These are phyloP conservation scores for Calocybe gangraenosa DNA, from an alignment of 768 basidiomycete species.

Conservation along the genomic window DNA sequence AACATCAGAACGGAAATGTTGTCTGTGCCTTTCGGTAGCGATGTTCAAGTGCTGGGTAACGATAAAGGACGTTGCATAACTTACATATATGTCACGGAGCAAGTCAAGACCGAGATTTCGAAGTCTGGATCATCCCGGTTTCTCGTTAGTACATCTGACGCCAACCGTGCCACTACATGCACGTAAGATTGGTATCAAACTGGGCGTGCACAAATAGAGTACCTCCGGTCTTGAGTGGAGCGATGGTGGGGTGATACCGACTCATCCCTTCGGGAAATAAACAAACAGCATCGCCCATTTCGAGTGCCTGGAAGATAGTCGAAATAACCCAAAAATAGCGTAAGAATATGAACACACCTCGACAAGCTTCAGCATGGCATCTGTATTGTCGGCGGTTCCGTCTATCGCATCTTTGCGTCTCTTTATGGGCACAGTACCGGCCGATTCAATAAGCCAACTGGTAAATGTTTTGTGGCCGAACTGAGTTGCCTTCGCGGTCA, in stretches of 20 bases:
- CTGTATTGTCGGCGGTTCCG: slow-evolving; percentile 57
- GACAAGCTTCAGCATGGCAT: slow-evolving; percentile 64
- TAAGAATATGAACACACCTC: slow-evolving; percentile 37
- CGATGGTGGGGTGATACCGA: slow-evolving; percentile 81
- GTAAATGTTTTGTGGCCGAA: slow-evolving; percentile 83
- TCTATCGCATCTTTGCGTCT: slow-evolving; percentile 66
- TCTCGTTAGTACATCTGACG: slow-evolving; percentile 72
- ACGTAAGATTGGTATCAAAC: slow-evolving; percentile 2
- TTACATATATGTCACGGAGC: slow-evolving; percentile 81
- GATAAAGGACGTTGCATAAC: slow-evolving; percentile 8
- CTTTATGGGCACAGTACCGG: slow-evolving; percentile 82
- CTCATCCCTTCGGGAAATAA: slow-evolving; percentile 87
- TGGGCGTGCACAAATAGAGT: slow-evolving; percentile 11
- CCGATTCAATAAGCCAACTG: slow-evolving; percentile 86
- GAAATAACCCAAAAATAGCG: neutral
- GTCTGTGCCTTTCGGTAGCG: slow-evolving; percentile 59
- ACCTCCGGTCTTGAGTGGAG: slow-evolving; percentile 87
- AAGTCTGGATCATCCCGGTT: slow-evolving; percentile 67
- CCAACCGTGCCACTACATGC: slow-evolving; percentile 68
- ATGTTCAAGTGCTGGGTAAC: neutral
- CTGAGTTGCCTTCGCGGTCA: slow-evolving; percentile 86
- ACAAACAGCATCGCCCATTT: slow-evolving; percentile 74
- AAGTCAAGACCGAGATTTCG: slow-evolving; percentile 68
- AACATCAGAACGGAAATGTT: slow-evolving; percentile 87
- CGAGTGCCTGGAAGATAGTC: slow-evolving; percentile 51